A percentile compares a stretch with the other conserved stretches of the same genome.
Conservation (phyloP, 148 eudicot species). For the Diospyros lotus region DNA sequence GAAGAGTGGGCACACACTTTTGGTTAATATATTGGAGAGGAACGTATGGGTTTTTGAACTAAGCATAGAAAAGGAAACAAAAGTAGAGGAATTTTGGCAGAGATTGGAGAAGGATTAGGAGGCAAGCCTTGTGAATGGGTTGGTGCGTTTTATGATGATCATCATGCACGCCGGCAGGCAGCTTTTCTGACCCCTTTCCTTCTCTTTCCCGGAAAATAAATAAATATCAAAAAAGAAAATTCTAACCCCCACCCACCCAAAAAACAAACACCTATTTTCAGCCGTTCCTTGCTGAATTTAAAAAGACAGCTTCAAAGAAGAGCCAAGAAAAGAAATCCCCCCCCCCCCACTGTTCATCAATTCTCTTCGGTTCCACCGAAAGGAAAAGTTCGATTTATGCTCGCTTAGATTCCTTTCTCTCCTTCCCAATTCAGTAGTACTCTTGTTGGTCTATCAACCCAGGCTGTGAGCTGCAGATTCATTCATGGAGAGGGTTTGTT, state of each 20-base stretch:
- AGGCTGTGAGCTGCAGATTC: conserved; percentile 10
- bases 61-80: conserved; percentile 10
- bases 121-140: conserved; percentile 41
- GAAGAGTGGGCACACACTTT: background rate
- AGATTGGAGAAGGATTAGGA: conserved; percentile 37
- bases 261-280: conserved; percentile 4
- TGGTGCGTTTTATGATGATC: conserved; percentile 43
- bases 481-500: conserved; percentile 2
- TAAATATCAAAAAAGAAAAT: no score
- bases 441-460: conserved; percentile 4
- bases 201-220: conserved; percentile 18
- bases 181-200: conserved; percentile 35
- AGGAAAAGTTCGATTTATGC: conserved; percentile 11
- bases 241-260: conserved; percentile 21
- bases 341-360: conserved; percentile 23
- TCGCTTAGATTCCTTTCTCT: conserved; percentile 12
- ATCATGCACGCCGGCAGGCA: conserved; percentile 62
- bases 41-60: conserved; percentile 5
- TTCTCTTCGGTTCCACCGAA: conserved; percentile 49
- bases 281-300: background rate
- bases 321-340: conserved; percentile 4
- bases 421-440: conserved; percentile 13
- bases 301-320: background rate
- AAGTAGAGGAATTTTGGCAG: conserved; percentile 18
- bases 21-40: background rate